Base-by-base conservation (phyloP, 2,329 filamentous ascomycete species). In the Pseudocercospora musae region DNA sequence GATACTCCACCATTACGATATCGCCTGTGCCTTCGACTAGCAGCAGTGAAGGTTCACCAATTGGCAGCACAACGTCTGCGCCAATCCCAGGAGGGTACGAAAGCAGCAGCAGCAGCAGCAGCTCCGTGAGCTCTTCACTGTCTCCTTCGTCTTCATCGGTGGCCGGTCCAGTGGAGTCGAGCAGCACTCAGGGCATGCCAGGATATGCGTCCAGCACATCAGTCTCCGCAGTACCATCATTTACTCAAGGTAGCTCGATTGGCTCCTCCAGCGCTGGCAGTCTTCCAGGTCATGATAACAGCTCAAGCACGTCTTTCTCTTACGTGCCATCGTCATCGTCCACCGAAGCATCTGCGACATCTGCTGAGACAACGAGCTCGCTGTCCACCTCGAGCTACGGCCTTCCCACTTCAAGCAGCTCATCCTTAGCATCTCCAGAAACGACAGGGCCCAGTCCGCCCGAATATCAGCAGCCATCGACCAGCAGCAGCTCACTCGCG, bases 321-420 rank as follows among this genome's bases (percentile, higher is more conserved):
- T 49, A 49, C 18, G 55, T 18, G 31, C 54, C 33, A n/a, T 56
- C 55, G 5, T 48, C 55, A 21, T 55, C 52, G 20, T 55, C 52
- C 9, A 55, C 52, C 4, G 52, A 33, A 23, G 29, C 5, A 29
- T 33, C 31, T 33, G 10, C 31, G 2, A 37, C 33, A 15, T 37
- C 13, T 37, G 33, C 33, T n/a, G 33, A 37, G 33, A 37, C 33
- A 13, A n/a, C 33, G 33, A 37, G 33, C 33, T 37, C 33, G 13
- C 2, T 37, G 13, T 37, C 33, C 15, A 37, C n/a, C 13, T 10
- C 49, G 4, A 11, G 15, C 31, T 54, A 20, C 4, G 37, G 37
- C 15, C 37, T 18, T 18, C 37, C 15, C 2, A 40, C 15, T 40
- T 8, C 37, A 40, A n/a, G 15, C 37, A 40, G 37, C 15, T 40